Percentiles rank a stretch among this genome's conserved stretches.
These are phyloP conservation scores for Daedaleopsis sinensis DNA, from an alignment of 768 basidiomycete species.

Conservation along the genomic window DNA sequence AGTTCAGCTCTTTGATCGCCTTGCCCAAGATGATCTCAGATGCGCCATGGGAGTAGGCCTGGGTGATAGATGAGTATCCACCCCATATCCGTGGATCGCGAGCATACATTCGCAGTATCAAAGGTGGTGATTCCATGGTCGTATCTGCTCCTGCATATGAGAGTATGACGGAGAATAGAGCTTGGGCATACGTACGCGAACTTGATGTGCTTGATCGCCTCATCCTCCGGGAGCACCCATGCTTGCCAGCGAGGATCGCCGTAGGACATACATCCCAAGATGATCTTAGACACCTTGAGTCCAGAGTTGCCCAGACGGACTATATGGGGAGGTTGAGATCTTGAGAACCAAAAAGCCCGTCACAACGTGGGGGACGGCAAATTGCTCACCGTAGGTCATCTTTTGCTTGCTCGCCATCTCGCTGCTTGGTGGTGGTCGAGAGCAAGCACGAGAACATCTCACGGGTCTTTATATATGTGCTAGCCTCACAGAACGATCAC, in stretches of 20 bases:
- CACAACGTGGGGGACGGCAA: not conserved
- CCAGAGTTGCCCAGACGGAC: slow-evolving; percentile 45
- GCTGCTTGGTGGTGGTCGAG: too few relatives aligned
- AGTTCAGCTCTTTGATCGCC: slow-evolving; percentile 44
- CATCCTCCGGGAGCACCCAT: slow-evolving; percentile 43
- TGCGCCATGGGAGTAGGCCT: slow-evolving; percentile 44
- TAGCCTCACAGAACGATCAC: too few relatives aligned
- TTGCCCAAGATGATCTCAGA: slow-evolving; percentile 47
- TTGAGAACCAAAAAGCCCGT: too few relatives aligned
- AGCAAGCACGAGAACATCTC: too few relatives aligned
- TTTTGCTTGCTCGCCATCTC: slow-evolving; percentile 40
- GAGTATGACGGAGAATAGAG: not conserved
- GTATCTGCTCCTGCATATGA: slow-evolving; percentile 23
- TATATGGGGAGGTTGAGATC: too few relatives aligned
- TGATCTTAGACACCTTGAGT: slow-evolving; percentile 24
- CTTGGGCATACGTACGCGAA: slow-evolving; percentile 36
- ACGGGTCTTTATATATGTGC: too few relatives aligned
- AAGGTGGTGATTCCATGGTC: slow-evolving; percentile 42
- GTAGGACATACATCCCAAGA: slow-evolving; percentile 33
- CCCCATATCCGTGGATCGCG: not conserved
- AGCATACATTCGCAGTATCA: slow-evolving; percentile 32
- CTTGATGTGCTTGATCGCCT: slow-evolving; percentile 43
- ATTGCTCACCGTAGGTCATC: slow-evolving; percentile 29
- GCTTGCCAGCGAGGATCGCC: slow-evolving; percentile 33
- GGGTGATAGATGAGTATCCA: not conserved